Evolutionary conservation across 257 asterid genomes (phyloP), one percentile per base, ranked within the genome.

Genomic region (Forsythia viridissima): DNA sequence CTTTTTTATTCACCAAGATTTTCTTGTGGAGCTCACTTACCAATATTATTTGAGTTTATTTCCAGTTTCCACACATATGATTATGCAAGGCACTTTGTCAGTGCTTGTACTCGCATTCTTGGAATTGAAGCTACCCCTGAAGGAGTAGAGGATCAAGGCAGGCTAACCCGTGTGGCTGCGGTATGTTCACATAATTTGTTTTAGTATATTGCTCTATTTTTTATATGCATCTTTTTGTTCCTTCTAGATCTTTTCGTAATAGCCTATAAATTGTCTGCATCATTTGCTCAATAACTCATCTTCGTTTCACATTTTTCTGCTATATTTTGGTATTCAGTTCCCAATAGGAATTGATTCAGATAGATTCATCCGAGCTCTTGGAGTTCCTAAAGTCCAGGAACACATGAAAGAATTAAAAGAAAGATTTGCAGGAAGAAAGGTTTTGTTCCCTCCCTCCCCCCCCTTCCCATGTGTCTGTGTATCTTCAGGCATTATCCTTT

Each of bases 41-140:
- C 79, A 77, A 83, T 52, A 40, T 18, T 70, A 48, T 40, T 75
- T 83, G 79, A 71, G 44, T 77, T 83, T 82, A 57, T 83, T 80
- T 83, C 86, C 93, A 94, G 98, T 80, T 94, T 94, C 85, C 98
- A 94, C 80, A 94, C 98, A 48, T 94, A 94, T 82, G 98, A 94
- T 86, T 94, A 94, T 85, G 98, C 98, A 81, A 84, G 97, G 77
- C 98, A 94, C 83, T 94, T 94, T 59, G 98, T 92, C 74, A 94
- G 98, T 83, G 97, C 98, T 51, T 94, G 98, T 75, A 91, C 98
- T 80, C 97, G 98, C 82, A 94, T 94, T 76, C 97, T 94, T 73
- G 98, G 97, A 79, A 91, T 94, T 76, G 98, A 94, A 91, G 98
- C 97, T 80, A 94, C 97, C 79, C 97, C 97, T 65, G 97, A 94